Evolutionary conservation across 164 flowering plant species (phyloP).

Genomic region (Vitis rotundifolia): DNA sequence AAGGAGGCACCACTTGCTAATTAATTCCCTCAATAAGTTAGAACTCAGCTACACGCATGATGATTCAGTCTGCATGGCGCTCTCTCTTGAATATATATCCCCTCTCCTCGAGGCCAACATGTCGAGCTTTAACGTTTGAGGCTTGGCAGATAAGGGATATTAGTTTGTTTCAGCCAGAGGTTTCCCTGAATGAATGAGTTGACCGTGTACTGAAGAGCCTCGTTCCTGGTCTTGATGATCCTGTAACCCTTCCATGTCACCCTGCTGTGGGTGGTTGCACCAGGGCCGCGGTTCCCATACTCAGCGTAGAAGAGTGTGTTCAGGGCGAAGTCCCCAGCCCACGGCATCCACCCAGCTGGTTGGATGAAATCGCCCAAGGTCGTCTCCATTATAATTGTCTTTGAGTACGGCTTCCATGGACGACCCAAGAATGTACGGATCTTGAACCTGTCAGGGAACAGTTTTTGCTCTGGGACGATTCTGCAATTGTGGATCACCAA

Average conservation of each 20-base stretch:
- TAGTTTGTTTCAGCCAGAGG: constrained; percentile 28
- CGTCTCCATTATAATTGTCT: constrained; percentile 29
- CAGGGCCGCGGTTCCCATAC: constrained; percentile 47
- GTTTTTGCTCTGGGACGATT: constrained; percentile 32
- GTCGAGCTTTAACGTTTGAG: background rate
- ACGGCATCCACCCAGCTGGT: constrained; percentile 45
- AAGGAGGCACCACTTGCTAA: too few relatives aligned
- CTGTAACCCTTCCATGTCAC: constrained; percentile 42
- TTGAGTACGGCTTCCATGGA: constrained; percentile 43
- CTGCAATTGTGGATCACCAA: constrained; percentile 44
- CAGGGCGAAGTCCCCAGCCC: constrained; percentile 32
- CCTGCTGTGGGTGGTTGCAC: constrained; percentile 29
- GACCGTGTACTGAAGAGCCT: constrained; percentile 37
- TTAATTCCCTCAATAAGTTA: too few relatives aligned
- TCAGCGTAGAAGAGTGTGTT: constrained; percentile 38
- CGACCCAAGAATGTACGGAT: constrained; percentile 37
- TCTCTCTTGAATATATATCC: too few relatives aligned
- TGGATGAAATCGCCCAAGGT: constrained; percentile 27
- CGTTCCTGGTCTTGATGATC: constrained; percentile 21
- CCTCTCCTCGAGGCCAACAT: background rate
- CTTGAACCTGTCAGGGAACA: constrained; percentile 15
- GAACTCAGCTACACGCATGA: too few relatives aligned
- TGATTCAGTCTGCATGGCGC: too few relatives aligned
- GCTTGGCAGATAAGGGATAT: constrained; percentile 27
- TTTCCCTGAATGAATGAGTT: constrained; percentile 34